Evolutionary conservation across 1,284 basidiomycete genomes (phyloP).

Genomic region (Tetrapyrgos nigripes): DNA sequence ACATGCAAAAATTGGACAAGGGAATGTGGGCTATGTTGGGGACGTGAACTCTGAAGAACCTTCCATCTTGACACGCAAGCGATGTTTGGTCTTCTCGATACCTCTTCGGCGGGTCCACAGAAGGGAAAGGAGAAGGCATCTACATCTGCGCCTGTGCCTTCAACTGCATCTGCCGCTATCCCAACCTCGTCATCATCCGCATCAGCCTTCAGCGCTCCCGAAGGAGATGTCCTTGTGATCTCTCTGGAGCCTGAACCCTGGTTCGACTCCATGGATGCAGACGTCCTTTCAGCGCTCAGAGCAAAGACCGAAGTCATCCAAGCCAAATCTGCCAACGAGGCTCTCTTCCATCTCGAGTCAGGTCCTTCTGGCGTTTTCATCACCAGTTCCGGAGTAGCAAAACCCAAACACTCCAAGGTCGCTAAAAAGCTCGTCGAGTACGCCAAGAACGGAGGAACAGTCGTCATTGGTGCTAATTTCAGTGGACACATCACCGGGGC

Average conservation of each 20-base stretch:
- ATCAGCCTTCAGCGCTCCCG: constrained; percentile 11
- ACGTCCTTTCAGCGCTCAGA: not conserved
- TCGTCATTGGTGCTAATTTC: constrained; percentile 14
- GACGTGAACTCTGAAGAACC: constrained; percentile 33
- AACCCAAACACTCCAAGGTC: constrained; percentile 2
- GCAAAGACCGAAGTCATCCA: not conserved
- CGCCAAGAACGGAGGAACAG: constrained; percentile 12
- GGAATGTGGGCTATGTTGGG: constrained; percentile 38
- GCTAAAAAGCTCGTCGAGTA: constrained; percentile 9
- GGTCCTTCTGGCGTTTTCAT: constrained; percentile 10
- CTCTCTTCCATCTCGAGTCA: not conserved
- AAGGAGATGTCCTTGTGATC: not conserved
- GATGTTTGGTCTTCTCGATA: constrained; percentile 32
- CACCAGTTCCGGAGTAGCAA: constrained; percentile 8
- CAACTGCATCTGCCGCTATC: too few species aligned
- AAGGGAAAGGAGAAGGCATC: too few species aligned
- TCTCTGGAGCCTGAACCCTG: not conserved
- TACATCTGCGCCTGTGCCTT: too few species aligned
- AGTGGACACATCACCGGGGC: constrained; percentile 9
- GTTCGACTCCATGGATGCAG: not conserved
- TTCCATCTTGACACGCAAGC: constrained; percentile 20
- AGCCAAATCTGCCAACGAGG: not conserved
- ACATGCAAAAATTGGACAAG: constrained; percentile 27
- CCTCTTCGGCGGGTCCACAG: too few species aligned
- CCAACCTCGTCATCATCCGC: too few species aligned